Conservation (phyloP, 2,329 filamentous ascomycete genomes). For the Cladosporium austrohemisphaericum region DNA sequence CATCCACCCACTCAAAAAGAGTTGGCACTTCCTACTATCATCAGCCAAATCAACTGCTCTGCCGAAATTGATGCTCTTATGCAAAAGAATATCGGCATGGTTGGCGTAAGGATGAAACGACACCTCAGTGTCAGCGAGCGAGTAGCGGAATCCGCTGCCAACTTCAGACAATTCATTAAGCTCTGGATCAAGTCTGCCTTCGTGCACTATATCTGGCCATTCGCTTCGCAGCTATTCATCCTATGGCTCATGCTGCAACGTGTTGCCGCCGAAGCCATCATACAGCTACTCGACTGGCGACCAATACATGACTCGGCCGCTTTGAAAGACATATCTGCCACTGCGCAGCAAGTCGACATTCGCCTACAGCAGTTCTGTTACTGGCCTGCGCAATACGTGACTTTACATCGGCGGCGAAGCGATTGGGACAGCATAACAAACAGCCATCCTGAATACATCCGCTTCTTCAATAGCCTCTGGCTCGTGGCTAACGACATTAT, state of each 20-base stretch:
- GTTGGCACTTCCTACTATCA: constrained; percentile 70
- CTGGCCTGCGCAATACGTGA: constrained; percentile 96
- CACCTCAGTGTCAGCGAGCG: constrained; percentile 89
- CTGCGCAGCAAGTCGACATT: constrained; percentile 95
- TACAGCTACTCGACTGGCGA: constrained; percentile 81
- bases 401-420: constrained; percentile 78
- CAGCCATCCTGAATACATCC: constrained; percentile 95
- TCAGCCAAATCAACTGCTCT: constrained; percentile 94
- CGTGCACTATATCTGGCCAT: constrained; percentile 71
- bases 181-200: constrained; percentile 67
- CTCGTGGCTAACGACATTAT: constrained; percentile 98
- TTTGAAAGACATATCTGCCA: constrained; percentile 92
- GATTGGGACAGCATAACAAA: constrained; percentile 96
- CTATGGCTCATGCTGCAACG: constrained; percentile 75
- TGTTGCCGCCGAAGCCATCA: constrained; percentile 71
- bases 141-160: constrained; percentile 88
- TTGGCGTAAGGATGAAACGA: constrained; percentile 76
- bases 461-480: constrained; percentile 98
- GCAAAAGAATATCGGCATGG: constrained; percentile 82
- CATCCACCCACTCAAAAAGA: constrained; percentile 79
- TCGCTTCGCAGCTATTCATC: constrained; percentile 69
- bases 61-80: constrained; percentile 82
- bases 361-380: constrained; percentile 97
- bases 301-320: constrained; percentile 73
- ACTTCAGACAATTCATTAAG: constrained; percentile 72